Conservation (phyloP, 2,329 filamentous ascomycete species). For the Purpureocillium lavendulum region DNA sequence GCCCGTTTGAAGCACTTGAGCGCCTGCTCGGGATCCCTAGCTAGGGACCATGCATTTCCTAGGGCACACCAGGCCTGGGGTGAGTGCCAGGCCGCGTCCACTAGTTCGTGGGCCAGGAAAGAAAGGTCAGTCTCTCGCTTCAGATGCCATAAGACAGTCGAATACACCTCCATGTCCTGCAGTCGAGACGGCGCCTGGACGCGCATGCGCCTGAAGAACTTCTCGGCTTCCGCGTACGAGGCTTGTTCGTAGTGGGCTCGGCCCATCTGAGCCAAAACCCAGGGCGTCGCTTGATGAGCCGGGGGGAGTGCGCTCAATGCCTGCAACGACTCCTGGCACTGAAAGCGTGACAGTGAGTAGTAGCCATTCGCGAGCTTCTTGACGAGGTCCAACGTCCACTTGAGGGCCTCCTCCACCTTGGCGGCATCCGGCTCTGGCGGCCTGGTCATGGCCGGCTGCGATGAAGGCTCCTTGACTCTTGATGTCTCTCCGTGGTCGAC, state of each 20-base stretch:
- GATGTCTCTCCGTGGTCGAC: conserved; percentile 57
- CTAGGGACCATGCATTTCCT: conserved; percentile 89
- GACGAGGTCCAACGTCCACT: conserved; percentile 70
- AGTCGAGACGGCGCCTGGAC: conserved; percentile 72
- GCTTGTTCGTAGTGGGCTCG: conserved; percentile 88
- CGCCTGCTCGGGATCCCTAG: conserved; percentile 89
- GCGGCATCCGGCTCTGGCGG: conserved; percentile 42
- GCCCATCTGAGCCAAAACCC: conserved; percentile 86
- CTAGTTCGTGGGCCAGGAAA: conserved; percentile 82
- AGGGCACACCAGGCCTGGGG: conserved; percentile 94
- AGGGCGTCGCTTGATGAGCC: conserved; percentile 79
- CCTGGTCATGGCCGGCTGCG: conserved; percentile 29
- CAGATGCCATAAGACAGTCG: conserved; percentile 96
- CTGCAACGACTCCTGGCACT: conserved; percentile 68
- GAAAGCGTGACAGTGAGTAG: conserved; percentile 68
- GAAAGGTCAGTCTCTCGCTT: conserved; percentile 88
- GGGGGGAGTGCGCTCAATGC: conserved; percentile 63
- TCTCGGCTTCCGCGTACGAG: conserved; percentile 78
- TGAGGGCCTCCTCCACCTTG: conserved; percentile 68
- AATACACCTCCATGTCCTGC: conserved; percentile 97
- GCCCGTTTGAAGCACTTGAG: conserved; percentile 91
- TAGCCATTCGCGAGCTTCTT: conserved; percentile 77
- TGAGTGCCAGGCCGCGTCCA: conserved; percentile 79
- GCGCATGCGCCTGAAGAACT: conserved; percentile 72
- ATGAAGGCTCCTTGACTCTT: conserved; percentile 32